These are phyloP conservation scores for Suillus clintonianus DNA, from an alignment of 768 basidiomycete genomes.

Conservation along the genomic window DNA sequence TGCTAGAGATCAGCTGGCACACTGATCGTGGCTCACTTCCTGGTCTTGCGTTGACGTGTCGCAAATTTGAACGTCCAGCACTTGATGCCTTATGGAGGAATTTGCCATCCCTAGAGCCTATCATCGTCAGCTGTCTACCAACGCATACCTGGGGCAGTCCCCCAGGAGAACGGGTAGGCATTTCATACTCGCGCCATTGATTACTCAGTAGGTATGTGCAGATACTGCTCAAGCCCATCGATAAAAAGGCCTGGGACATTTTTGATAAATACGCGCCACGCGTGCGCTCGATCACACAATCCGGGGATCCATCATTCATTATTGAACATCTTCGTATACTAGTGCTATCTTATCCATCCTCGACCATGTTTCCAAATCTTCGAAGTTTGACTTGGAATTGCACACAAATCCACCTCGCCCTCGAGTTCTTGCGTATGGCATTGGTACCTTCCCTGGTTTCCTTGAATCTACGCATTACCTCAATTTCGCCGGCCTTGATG, in stretches of 20 bases:
- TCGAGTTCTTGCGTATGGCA: conserved; percentile 25
- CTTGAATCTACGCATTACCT: conserved; percentile 10
- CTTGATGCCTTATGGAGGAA: conserved; percentile 26
- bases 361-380: conserved; percentile 28
- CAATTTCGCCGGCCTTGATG: not conserved
- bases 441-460: conserved; percentile 24
- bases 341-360: conserved; percentile 16
- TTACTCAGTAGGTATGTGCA: not conserved
- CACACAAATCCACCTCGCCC: conserved; percentile 14
- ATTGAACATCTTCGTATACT: conserved; percentile 6
- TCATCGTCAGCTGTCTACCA: conserved; percentile 14
- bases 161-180: not conserved
- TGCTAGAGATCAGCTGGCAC: not conserved
- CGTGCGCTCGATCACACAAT: conserved; percentile 18
- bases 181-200: not conserved
- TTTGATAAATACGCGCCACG: conserved; percentile 27
- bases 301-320: conserved; percentile 20
- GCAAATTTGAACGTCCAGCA: conserved; percentile 21
- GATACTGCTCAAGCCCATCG: not conserved
- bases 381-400: conserved; percentile 25
- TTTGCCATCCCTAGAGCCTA: conserved; percentile 21
- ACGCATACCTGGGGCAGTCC: not conserved
- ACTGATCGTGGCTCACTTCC: conserved; percentile 14
- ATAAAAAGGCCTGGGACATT: conserved; percentile 17
- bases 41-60: conserved; percentile 24